Percentiles rank a stretch among this genome's conserved stretches.
These are phyloP conservation scores for Centella asiatica DNA, from an alignment of 129 eudicot species.

Conservation along the genomic window DNA sequence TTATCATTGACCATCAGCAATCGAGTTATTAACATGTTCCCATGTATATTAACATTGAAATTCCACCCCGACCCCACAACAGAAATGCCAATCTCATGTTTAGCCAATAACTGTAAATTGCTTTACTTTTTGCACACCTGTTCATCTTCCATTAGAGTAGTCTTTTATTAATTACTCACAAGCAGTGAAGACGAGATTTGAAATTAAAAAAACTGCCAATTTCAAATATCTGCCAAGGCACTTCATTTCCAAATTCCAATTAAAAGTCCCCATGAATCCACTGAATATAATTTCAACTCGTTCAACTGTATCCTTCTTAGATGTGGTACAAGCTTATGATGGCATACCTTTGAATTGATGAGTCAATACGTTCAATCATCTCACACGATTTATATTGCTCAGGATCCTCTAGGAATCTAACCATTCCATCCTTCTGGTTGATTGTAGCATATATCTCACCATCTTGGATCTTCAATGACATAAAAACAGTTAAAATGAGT, in stretches of 20 bases:
- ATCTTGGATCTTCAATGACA: constrained; percentile 59
- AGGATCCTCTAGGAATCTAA: constrained; percentile 95
- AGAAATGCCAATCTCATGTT: no score
- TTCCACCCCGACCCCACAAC: no score
- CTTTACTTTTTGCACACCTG: no score
- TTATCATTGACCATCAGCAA: no score
- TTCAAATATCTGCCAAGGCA: no score
- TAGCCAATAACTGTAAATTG: no score
- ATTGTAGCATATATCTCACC: constrained; percentile 90
- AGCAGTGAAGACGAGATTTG: not conserved
- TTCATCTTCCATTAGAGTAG: no score
- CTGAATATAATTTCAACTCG: not conserved
- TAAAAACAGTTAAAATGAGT: constrained; percentile 1
- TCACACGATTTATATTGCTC: constrained; percentile 90
- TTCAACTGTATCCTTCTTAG: not conserved
- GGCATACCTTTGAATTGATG: constrained; percentile 69
- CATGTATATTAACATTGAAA: no score
- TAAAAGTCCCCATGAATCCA: not conserved
- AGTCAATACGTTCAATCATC: constrained; percentile 89
- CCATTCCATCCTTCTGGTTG: constrained; percentile 99
- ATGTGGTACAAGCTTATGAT: not conserved
- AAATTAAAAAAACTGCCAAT: not conserved
- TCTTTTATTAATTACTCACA: not conserved
- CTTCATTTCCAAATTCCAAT: not conserved
- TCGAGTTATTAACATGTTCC: no score